Evolutionary conservation across 805 yeast genomes (phyloP).

Genomic region (Brettanomyces sp.): DNA sequence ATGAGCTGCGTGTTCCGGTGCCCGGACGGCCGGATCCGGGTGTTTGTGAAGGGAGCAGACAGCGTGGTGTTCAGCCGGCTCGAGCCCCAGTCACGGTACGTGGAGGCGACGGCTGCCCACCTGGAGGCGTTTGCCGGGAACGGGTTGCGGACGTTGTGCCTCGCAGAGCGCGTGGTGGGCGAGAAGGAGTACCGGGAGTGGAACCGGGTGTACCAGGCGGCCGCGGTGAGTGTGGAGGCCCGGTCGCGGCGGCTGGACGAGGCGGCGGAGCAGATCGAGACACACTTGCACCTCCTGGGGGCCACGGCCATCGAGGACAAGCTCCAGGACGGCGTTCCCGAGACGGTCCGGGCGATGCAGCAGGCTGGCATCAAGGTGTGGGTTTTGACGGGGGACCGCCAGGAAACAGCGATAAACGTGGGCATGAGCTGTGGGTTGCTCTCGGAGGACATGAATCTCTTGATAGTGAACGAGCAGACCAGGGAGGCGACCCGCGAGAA

Average conservation of each 20-base stretch:
- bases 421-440: slow-evolving; percentile 95
- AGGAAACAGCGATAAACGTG: slow-evolving; percentile 96
- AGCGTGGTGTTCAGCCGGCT: slow-evolving; percentile 88
- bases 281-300: slow-evolving; percentile 70
- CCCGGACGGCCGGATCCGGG: slow-evolving; percentile 84
- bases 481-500: slow-evolving; percentile 71
- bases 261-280: slow-evolving; percentile 84
- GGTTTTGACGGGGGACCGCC: slow-evolving; percentile 98
- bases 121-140: slow-evolving; percentile 95
- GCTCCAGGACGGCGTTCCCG: slow-evolving; percentile 97
- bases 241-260: slow-evolving; percentile 72
- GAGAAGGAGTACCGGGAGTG: slow-evolving; percentile 71
- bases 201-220: slow-evolving; percentile 59
- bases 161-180: slow-evolving; percentile 74
- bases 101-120: slow-evolving; percentile 73
- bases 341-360: slow-evolving; percentile 88
- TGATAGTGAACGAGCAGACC: slow-evolving; percentile 80
- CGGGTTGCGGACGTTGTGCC: slow-evolving; percentile 89
- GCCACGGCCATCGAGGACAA: slow-evolving; percentile 99
- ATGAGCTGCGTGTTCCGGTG: slow-evolving; percentile 93
- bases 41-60: slow-evolving; percentile 96
- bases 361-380: slow-evolving; percentile 95
- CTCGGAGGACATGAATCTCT: slow-evolving; percentile 91
- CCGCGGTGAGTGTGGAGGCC: slow-evolving; percentile 71
- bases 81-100: slow-evolving; percentile 63